phyloP scores from a whole-genome alignment of 208 protist genomes.

The Trypanosoma melophagium region DNA sequence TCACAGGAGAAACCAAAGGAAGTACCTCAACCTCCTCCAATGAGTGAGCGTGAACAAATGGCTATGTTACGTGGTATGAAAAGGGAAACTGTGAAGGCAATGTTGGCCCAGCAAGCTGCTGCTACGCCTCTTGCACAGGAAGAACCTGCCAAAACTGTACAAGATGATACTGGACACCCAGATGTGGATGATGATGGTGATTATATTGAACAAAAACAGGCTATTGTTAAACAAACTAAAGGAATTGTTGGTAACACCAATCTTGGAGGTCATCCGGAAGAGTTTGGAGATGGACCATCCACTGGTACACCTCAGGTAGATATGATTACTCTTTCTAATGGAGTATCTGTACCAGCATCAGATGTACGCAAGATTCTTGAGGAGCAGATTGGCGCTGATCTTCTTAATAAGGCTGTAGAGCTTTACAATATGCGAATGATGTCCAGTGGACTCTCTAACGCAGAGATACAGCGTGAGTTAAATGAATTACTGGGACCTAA shows the following conservation, averaged over 20 bases:
- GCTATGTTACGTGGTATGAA: slow-evolving; percentile 89
- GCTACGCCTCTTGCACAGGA: slow-evolving; percentile 18
- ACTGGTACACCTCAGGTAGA: slow-evolving; percentile 58
- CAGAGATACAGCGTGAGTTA: slow-evolving; percentile 74
- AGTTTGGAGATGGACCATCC: slow-evolving; percentile 77
- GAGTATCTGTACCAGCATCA: slow-evolving; percentile 51
- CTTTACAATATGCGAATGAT: slow-evolving; percentile 70
- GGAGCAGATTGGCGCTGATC: slow-evolving; percentile 54
- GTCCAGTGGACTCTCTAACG: slow-evolving; percentile 47
- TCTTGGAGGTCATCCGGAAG: slow-evolving; percentile 79
- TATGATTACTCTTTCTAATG: slow-evolving; percentile 66
- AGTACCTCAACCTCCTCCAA: slow-evolving; percentile 34
- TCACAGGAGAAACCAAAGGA: slow-evolving; percentile 28
- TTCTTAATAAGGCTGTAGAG: slow-evolving; percentile 75
- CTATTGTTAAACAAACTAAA: slow-evolving; percentile 72
- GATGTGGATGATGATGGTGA: slow-evolving; percentile 84
- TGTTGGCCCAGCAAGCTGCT: slow-evolving; percentile 73
- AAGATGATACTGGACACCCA: slow-evolving; percentile 29
- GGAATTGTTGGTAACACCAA: slow-evolving; percentile 75
- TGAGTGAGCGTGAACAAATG: slow-evolving; percentile 86
- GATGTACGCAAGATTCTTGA: slow-evolving; percentile 65
- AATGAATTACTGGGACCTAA: slow-evolving; percentile 58
- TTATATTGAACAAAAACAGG: slow-evolving; percentile 83
- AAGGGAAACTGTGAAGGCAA: slow-evolving; percentile 78
- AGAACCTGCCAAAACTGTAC: slow-evolving; percentile 14